A percentile compares a stretch with the other conserved stretches of the same genome.
Evolutionary conservation across 495 filamentous ascomycete species (phyloP).

Genomic region (Penicillium lagena): DNA sequence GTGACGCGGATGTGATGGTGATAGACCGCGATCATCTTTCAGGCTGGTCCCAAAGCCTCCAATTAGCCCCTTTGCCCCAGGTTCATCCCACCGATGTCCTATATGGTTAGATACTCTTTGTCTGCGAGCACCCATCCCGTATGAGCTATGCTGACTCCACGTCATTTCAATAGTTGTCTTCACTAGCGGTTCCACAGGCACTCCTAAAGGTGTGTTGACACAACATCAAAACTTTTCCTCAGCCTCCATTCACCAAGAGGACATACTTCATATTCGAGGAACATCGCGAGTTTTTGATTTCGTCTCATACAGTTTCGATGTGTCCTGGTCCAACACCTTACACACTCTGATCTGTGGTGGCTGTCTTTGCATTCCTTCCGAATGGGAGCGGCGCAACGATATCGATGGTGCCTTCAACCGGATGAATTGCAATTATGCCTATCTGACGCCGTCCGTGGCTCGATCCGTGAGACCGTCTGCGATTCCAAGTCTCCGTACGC

Average conservation of each 20-base stretch:
- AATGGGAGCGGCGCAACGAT: conserved; percentile 28
- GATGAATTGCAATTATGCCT: conserved; percentile 25
- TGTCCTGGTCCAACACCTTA: conserved; percentile 32
- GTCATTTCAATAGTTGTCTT: conserved; percentile 31
- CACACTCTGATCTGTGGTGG: conserved; percentile 33
- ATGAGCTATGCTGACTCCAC: no score
- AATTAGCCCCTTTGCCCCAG: not conserved
- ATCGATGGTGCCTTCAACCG: conserved; percentile 27
- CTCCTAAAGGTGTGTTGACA: conserved; percentile 28
- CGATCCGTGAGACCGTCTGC: conserved; percentile 24
- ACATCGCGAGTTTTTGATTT: conserved; percentile 34
- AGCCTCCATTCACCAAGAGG: conserved; percentile 8
- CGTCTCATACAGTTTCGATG: conserved; percentile 39
- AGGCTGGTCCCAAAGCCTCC: no score
- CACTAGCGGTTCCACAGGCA: conserved; percentile 30
- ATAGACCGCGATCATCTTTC: no score
- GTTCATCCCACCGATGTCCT: no score
- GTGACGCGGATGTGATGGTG: no score
- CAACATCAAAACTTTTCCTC: conserved; percentile 22
- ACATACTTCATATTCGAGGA: conserved; percentile 26
- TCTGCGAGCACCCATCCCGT: no score
- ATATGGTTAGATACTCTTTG: no score
- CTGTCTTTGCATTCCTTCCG: conserved; percentile 37
- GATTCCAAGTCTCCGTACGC: conserved; percentile 25
- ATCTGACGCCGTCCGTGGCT: conserved; percentile 36